phyloP scores from a whole-genome alignment of 805 yeast species.

The Teunomyces pallodes region DNA sequence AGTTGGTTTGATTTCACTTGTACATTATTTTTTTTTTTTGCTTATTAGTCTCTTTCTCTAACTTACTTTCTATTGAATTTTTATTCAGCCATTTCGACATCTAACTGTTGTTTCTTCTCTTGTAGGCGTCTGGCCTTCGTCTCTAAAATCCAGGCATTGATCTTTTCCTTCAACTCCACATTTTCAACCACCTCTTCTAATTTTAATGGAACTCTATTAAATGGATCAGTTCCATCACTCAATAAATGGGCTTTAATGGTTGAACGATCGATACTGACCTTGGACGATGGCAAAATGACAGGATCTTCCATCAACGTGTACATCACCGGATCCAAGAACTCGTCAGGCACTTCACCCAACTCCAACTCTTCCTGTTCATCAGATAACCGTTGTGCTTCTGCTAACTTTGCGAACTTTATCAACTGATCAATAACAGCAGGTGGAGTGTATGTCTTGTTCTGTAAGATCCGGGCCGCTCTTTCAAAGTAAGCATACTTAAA shows the following conservation, averaged over 20 bases:
- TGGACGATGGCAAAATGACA: slow-evolving; percentile 86
- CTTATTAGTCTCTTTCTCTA: too few relatives aligned
- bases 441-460: slow-evolving; percentile 48
- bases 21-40: neutral
- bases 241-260: slow-evolving; percentile 91
- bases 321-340: slow-evolving; percentile 95
- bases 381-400: slow-evolving; percentile 53
- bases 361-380: slow-evolving; percentile 85
- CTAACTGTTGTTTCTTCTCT: slow-evolving; percentile 11
- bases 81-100: slow-evolving; percentile 19
- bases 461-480: slow-evolving; percentile 68
- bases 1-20: neutral
- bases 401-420: slow-evolving; percentile 57
- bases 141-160: slow-evolving; percentile 52
- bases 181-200: slow-evolving; percentile 86
- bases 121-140: slow-evolving; percentile 29
- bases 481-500: slow-evolving; percentile 64
- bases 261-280: slow-evolving; percentile 79
- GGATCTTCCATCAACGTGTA: slow-evolving; percentile 95
- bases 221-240: slow-evolving; percentile 96
- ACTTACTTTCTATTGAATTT: neutral
- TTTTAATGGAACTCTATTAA: slow-evolving; percentile 87
- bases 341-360: slow-evolving; percentile 93
- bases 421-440: slow-evolving; percentile 51
- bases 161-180: slow-evolving; percentile 60